Evolutionary conservation across 2,329 filamentous ascomycete genomes (phyloP).

Genomic region (Diaporthe ilicicola): DNA sequence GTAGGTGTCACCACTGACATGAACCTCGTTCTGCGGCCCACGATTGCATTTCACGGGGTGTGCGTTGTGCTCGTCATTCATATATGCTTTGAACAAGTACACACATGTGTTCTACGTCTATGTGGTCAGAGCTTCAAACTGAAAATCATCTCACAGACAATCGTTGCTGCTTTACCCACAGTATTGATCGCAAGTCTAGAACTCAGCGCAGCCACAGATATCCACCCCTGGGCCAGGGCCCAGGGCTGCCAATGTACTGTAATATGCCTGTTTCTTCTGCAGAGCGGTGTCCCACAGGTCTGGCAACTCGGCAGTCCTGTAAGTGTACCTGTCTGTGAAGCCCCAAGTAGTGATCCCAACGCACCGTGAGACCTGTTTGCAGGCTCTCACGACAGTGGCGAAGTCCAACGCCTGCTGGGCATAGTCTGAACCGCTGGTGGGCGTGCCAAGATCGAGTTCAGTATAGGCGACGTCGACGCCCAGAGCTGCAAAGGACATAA

Average conservation of each 20-base stretch:
- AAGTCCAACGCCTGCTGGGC: slow-evolving; percentile 53
- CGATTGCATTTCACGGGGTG: too few relatives aligned
- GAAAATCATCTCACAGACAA: too few relatives aligned
- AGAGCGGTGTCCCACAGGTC: slow-evolving; percentile 36
- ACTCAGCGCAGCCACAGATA: slow-evolving; percentile 1
- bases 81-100: too few relatives aligned
- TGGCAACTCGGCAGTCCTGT: slow-evolving; percentile 38
- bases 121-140: too few relatives aligned
- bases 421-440: slow-evolving; percentile 47
- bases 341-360: slow-evolving; percentile 43
- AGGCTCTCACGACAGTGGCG: slow-evolving; percentile 39
- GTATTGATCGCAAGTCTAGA: background rate
- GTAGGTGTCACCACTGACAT: too few relatives aligned
- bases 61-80: too few relatives aligned
- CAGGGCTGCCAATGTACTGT: slow-evolving; percentile 13
- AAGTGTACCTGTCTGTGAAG: slow-evolving; percentile 39
- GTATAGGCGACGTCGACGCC: slow-evolving; percentile 60
- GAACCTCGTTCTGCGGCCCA: too few relatives aligned
- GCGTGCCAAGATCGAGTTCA: slow-evolving; percentile 57
- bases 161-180: too few relatives aligned
- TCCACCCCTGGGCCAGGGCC: background rate
- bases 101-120: too few relatives aligned
- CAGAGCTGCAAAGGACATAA: slow-evolving; percentile 50
- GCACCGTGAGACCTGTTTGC: slow-evolving; percentile 39
- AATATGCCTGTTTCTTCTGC: slow-evolving; percentile 37